Percentiles rank a stretch among this genome's conserved stretches.
These are phyloP conservation scores for Agrostemma githago DNA, from an alignment of 148 eudicot species.

Conservation along the genomic window DNA sequence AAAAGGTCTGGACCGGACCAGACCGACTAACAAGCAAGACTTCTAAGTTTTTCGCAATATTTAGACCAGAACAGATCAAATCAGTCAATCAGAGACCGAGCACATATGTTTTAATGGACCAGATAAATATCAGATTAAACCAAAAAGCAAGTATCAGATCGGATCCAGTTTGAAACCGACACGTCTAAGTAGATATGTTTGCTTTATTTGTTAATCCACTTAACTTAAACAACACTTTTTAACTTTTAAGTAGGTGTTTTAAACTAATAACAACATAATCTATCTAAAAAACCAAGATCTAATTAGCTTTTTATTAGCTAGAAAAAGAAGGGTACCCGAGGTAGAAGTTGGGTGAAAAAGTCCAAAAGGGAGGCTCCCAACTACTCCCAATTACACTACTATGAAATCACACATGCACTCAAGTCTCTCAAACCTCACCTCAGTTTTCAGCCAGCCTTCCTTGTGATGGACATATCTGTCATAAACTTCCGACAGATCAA, in stretches of 20 bases:
- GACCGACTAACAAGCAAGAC: too few relatives aligned
- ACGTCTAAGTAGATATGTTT: neutral
- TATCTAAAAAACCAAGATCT: slow-evolving; percentile 5
- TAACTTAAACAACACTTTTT: neutral
- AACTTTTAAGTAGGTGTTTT: neutral
- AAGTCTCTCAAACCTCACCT: neutral
- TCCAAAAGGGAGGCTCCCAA: slow-evolving; percentile 34
- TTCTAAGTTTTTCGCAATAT: too few relatives aligned
- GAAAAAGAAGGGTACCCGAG: slow-evolving; percentile 16
- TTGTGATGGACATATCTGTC: too few relatives aligned
- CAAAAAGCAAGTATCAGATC: too few relatives aligned
- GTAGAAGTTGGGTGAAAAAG: slow-evolving; percentile 17
- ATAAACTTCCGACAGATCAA: too few relatives aligned
- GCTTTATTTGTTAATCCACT: slow-evolving; percentile 11
- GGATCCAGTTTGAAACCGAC: too few relatives aligned
- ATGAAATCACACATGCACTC: neutral
- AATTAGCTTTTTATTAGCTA: neutral
- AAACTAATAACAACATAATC: neutral
- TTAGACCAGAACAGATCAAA: too few relatives aligned
- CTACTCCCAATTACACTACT: slow-evolving; percentile 20
- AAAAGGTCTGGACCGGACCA: too few relatives aligned
- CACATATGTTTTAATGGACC: too few relatives aligned
- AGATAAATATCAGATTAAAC: too few relatives aligned
- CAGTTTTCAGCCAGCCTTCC: neutral
- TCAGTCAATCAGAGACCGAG: too few relatives aligned